A percentile compares a stretch with the other conserved stretches of the same genome.
These are phyloP conservation scores for Eucalyptus sp. DNA, from an alignment of 345 rosid genomes.

Conservation along the genomic window DNA sequence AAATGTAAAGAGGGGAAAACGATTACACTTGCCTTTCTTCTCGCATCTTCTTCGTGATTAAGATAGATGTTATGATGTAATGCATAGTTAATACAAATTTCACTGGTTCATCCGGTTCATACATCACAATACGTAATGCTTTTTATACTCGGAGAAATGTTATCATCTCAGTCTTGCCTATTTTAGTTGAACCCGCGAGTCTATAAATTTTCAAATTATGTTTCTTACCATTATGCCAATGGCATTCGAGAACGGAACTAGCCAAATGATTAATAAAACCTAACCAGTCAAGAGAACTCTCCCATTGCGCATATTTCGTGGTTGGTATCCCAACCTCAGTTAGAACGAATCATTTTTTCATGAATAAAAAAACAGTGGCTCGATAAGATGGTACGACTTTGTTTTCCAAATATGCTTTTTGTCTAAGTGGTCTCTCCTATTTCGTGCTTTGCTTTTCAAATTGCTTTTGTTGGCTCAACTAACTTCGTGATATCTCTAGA, in stretches of 20 bases:
- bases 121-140: not conserved
- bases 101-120: not conserved
- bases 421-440: not conserved
- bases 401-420: not conserved
- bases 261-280: not conserved
- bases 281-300: not conserved
- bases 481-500: not conserved
- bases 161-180: not conserved
- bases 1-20: not conserved
- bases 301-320: not conserved
- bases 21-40: not conserved
- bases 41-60: not conserved
- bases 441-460: not conserved
- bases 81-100: not conserved
- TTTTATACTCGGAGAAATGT: not conserved
- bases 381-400: not conserved
- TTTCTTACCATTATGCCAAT: not conserved
- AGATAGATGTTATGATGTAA: not conserved
- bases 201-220: not conserved
- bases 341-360: not conserved
- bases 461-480: not conserved
- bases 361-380: not conserved
- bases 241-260: not conserved
- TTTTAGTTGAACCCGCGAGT: not conserved
- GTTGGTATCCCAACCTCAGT: not conserved